These are phyloP conservation scores for Nicotiana benthamiana DNA, from an alignment of 257 asterid genomes.

Conservation along the genomic window DNA sequence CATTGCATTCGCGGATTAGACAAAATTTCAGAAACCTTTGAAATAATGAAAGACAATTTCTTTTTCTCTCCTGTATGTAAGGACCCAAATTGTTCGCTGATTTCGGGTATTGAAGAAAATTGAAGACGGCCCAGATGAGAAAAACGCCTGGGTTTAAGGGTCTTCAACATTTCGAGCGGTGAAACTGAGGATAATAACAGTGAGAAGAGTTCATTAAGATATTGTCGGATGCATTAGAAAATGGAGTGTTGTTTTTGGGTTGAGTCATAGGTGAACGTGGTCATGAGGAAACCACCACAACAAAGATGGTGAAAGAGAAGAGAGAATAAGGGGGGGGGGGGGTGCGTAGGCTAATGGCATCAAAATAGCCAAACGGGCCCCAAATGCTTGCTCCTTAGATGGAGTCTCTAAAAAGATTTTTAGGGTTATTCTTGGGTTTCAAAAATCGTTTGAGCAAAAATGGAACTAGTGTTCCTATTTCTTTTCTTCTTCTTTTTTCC, in stretches of 20 bases:
- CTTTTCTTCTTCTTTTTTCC: no score
- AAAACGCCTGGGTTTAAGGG: constrained; percentile 35
- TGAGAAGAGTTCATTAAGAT: background rate
- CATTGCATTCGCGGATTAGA: constrained; percentile 45
- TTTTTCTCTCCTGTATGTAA: background rate
- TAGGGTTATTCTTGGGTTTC: background rate
- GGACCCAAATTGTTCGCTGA: background rate
- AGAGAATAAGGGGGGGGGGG: background rate
- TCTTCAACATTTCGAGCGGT: constrained; percentile 53
- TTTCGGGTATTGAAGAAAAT: constrained; percentile 32
- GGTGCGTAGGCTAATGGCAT: background rate
- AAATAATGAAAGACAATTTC: constrained; percentile 22
- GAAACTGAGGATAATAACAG: constrained; percentile 28
- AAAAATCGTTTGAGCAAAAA: background rate
- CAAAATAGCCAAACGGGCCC: background rate
- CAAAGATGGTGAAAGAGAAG: background rate
- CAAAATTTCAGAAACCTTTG: constrained; percentile 44
- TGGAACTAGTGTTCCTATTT: no score
- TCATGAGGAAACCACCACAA: constrained; percentile 20
- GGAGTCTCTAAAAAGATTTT: background rate
- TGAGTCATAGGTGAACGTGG: constrained; percentile 12
- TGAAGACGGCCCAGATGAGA: constrained; percentile 18
- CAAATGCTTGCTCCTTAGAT: background rate
- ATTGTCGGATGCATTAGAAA: background rate
- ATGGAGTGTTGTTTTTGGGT: background rate